phyloP scores from a whole-genome alignment of 2,329 filamentous ascomycete species.

The Fusarium sp. region DNA sequence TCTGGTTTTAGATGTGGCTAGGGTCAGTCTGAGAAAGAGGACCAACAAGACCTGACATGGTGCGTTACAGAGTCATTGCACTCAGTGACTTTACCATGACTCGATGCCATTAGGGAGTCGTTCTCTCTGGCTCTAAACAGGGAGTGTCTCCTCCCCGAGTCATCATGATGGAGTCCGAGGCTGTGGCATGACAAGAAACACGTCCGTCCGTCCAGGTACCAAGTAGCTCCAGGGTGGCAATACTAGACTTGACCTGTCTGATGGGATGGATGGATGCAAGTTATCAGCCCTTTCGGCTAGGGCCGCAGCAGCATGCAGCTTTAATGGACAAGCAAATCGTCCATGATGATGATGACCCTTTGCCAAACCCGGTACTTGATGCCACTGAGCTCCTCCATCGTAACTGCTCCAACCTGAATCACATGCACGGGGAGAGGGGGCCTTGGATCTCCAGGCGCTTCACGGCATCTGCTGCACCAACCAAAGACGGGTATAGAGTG shows the following conservation, averaged over 20 bases:
- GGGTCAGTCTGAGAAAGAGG: neutral
- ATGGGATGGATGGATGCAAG: neutral
- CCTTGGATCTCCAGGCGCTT: neutral
- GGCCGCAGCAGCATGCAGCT: conserved; percentile 3
- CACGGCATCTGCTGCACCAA: neutral
- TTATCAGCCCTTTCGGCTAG: conserved; percentile 2
- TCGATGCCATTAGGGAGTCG: neutral
- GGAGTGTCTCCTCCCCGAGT: neutral
- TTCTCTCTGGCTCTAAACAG: neutral
- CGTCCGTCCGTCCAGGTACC: neutral
- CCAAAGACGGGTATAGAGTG: conserved; percentile 8
- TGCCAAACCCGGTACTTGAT: neutral
- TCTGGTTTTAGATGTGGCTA: conserved; percentile 21
- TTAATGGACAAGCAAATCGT: neutral
- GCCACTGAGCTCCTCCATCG: neutral
- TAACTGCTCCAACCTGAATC: neutral
- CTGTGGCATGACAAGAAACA: neutral
- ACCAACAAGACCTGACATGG: neutral
- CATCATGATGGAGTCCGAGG: neutral
- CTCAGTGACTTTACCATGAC: neutral
- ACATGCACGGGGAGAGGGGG: conserved; percentile 5
- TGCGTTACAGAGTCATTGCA: neutral
- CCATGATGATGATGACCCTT: neutral
- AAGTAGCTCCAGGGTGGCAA: neutral
- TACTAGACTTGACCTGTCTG: neutral